phyloP scores from a whole-genome alignment of 306 rosid species.

The Acacia crassicarpa region DNA sequence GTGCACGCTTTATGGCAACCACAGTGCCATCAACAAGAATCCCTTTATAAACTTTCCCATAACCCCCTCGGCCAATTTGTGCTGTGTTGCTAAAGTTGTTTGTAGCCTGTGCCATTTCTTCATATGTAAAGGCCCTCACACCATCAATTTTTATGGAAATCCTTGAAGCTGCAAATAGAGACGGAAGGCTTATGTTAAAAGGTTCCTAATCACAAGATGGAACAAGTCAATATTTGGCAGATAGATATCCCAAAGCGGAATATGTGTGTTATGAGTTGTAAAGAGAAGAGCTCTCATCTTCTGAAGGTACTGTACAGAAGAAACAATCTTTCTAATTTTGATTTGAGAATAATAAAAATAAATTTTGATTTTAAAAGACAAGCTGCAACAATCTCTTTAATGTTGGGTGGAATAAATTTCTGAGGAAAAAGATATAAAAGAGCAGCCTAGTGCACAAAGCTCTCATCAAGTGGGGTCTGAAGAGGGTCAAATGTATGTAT shows the following conservation, averaged over 20 bases:
- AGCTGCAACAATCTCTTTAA: not conserved
- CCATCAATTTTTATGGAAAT: conserved; percentile 57
- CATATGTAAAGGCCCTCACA: conserved; percentile 53
- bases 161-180: conserved; percentile 54
- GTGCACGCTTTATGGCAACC: conserved; percentile 88
- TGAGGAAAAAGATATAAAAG: not conserved
- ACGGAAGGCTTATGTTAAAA: conserved; percentile 16
- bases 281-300: not conserved
- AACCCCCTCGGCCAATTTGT: conserved; percentile 78
- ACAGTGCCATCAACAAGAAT: conserved; percentile 55
- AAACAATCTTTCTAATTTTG: not conserved
- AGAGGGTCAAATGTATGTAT: no score
- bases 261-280: not conserved
- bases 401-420: not conserved
- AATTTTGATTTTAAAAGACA: not conserved
- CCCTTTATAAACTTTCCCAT: conserved; percentile 82
- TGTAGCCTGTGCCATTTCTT: conserved; percentile 68
- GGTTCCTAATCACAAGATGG: not conserved
- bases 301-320: not conserved
- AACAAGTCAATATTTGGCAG: not conserved
- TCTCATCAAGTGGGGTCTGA: no score
- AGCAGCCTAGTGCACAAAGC: no score
- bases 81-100: conserved; percentile 51
- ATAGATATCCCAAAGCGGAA: not conserved
- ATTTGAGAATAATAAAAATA: not conserved